These are phyloP conservation scores for Bryum argenteum DNA, from an alignment of 225 moss, liverwort and hornwort species.

Conservation along the genomic window DNA sequence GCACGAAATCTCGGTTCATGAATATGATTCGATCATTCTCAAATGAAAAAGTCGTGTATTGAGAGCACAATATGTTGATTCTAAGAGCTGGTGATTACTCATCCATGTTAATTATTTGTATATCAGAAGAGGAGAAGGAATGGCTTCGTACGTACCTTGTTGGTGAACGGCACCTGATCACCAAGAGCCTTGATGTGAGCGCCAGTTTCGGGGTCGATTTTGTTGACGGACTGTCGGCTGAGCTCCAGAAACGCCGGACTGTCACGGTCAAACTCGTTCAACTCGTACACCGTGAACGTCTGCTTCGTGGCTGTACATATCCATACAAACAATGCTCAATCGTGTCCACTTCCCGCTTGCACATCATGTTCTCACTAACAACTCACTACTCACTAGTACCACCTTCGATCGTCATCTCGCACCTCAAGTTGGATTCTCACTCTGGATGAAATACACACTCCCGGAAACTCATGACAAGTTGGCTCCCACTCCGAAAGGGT, in stretches of 20 bases:
- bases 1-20: neutral
- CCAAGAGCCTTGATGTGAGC: conserved; percentile 62
- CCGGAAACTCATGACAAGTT: too few relatives aligned
- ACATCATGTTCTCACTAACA: neutral
- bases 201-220: conserved; percentile 46
- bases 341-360: neutral
- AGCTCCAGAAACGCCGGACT: conserved; percentile 57
- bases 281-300: conserved; percentile 58
- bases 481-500: too few relatives aligned
- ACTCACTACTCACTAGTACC: neutral
- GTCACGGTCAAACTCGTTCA: conserved; percentile 59
- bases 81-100: too few relatives aligned
- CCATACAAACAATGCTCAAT: neutral
- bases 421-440: too few relatives aligned
- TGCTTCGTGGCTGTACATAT: conserved; percentile 48
- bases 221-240: conserved; percentile 54
- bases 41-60: too few relatives aligned
- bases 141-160: conserved; percentile 40
- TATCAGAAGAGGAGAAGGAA: neutral
- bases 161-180: conserved; percentile 61
- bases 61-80: too few relatives aligned
- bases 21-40: too few relatives aligned
- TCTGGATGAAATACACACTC: too few relatives aligned
- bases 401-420: neutral
- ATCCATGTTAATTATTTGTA: too few relatives aligned